Evolutionary conservation across 2,329 filamentous ascomycete species (phyloP), one percentile per base, ranked within the genome.

Genomic region (Fragosphaeria purpurea): DNA sequence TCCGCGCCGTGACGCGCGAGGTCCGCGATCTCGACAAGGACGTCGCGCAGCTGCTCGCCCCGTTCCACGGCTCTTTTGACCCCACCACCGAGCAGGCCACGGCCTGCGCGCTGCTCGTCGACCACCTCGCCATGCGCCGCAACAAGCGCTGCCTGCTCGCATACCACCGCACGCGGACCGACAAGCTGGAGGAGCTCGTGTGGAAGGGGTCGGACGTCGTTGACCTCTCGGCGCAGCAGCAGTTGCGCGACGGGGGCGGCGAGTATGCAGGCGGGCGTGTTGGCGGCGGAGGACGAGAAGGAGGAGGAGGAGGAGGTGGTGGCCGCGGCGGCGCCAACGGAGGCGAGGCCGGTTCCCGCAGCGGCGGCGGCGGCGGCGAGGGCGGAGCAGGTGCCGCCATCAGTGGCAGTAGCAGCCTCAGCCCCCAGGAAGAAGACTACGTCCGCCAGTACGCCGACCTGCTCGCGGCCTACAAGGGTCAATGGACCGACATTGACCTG

Each of bases 401-500:
- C 33, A 22, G 22, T 22, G 71, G 70, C 30, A 81, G 82, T 53
- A 91, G 84, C 70, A 91, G 86, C 61, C 71, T 97, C 53, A 95
- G 89, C 60, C 90, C 93, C 0, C 91, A 97, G 64, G 93, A 98
- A 66, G 90, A 96, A 66, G 93, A 97, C 60, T 98, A 96, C 62
- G 86, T 95, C 51, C 78, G 91, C 53, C 85, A 90, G 62, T 98
- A 96, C 63, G 84, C 85, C 57, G 90, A 98, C 61, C 73, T 98
- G 57, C 71, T 98, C 50, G 88, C 91, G n/a, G 88, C 89, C 2
- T 96, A 94, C 68, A 98, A 98, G 66, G 93, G 93, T 1, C 89
- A 95, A 62, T 98, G 91, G 91, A 97, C 91, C 22, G 93, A 98
- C 64, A 86, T 98, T 58, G 93, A 98, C 67, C 72, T 98, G 50